Evolutionary conservation across 2,329 filamentous ascomycete species (phyloP).

Genomic region (Ceratocystis cacaofunesta): DNA sequence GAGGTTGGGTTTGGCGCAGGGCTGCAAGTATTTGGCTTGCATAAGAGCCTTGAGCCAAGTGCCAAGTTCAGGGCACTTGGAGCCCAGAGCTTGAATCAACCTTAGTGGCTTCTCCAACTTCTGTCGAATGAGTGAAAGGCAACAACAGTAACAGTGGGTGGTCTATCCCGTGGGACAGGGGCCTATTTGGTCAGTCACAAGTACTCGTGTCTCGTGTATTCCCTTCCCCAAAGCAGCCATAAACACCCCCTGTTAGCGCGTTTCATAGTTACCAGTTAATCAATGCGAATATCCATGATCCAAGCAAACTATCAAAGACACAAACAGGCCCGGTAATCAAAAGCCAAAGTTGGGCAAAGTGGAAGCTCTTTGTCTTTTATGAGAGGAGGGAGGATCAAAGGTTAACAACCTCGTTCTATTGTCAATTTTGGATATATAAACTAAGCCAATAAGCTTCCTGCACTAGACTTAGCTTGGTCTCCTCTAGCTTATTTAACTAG

Average conservation of each 20-base stretch:
- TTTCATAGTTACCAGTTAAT: neutral
- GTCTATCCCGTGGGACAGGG: neutral
- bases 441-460: neutral
- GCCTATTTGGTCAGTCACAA: neutral
- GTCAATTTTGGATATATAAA: neutral
- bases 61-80: too few species aligned
- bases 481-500: neutral
- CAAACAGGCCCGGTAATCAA: neutral
- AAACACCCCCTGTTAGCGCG: neutral
- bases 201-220: neutral
- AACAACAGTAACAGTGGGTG: too few species aligned
- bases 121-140: neutral
- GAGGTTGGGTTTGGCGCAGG: too few species aligned
- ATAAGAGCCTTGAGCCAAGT: too few species aligned
- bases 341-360: neutral
- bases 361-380: neutral
- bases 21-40: too few species aligned
- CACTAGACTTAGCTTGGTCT: neutral
- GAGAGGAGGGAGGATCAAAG: slow-evolving; percentile 1
- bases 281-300: slow-evolving; percentile 2
- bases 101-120: neutral
- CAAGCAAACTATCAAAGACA: neutral
- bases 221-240: neutral
- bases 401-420: slow-evolving; percentile 1
- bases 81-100: too few species aligned